A percentile compares a stretch with the other conserved stretches of the same genome.
phyloP scores from a whole-genome alignment of 106 monocot species.

The Iris macrosiphon region DNA sequence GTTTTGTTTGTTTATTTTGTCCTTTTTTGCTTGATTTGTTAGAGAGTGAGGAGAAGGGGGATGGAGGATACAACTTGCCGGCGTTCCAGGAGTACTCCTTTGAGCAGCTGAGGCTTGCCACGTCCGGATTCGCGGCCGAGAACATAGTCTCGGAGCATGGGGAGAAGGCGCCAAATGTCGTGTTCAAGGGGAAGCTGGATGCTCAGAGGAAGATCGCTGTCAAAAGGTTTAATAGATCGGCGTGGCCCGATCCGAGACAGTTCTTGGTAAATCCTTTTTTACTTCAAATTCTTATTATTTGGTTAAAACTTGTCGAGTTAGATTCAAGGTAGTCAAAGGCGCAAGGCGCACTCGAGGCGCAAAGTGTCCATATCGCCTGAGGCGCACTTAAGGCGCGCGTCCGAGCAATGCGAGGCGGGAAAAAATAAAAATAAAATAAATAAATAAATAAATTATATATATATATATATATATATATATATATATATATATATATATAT shows the following conservation, averaged over 20 bases:
- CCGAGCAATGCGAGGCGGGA: too few relatives aligned
- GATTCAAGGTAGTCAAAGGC: too few relatives aligned
- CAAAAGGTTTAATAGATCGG: conserved; percentile 82
- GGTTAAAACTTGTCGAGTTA: not conserved
- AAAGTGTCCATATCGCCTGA: too few relatives aligned
- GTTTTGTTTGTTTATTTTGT: not conserved
- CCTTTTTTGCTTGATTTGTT: conserved; percentile 10
- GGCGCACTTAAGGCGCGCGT: too few relatives aligned
- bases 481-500: too few relatives aligned
- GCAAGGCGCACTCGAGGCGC: too few relatives aligned
- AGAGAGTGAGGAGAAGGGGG: conserved; percentile 48
- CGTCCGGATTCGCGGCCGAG: conserved; percentile 70
- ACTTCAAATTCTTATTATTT: not conserved
- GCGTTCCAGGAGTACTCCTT: conserved; percentile 80
- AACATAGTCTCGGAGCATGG: conserved; percentile 96
- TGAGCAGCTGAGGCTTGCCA: conserved; percentile 84
- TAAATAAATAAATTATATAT: too few relatives aligned
- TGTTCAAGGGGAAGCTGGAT: conserved; percentile 91
- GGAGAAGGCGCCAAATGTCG: conserved; percentile 93
- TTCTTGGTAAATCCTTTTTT: conserved; percentile 56
- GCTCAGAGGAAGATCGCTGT: conserved; percentile 76
- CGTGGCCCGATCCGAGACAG: conserved; percentile 93
- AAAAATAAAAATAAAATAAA: too few relatives aligned
- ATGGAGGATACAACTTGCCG: conserved; percentile 39
- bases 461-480: too few relatives aligned